phyloP scores from a whole-genome alignment of 176 grass and related monocot species.

The Metroxylon sagu region DNA sequence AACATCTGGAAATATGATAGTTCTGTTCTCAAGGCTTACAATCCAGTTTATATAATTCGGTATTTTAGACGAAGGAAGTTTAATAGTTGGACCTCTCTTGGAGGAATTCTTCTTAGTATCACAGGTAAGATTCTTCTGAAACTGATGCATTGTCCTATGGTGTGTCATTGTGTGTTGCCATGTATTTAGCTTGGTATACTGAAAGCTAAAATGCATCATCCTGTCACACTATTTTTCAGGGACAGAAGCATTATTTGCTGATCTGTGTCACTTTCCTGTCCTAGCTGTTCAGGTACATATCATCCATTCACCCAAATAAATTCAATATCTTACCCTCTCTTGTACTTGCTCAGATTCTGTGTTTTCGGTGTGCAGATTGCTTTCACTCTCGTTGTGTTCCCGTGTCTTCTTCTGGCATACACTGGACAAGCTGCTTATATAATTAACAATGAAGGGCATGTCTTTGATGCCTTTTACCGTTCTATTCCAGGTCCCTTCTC shows the following conservation, averaged over 20 bases:
- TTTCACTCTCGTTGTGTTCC: constrained; percentile 89
- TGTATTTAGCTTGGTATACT: too few species aligned
- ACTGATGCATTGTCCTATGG: too few species aligned
- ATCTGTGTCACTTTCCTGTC: constrained; percentile 96
- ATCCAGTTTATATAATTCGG: constrained; percentile 63
- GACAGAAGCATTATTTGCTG: constrained; percentile 96
- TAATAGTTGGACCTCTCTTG: constrained; percentile 69
- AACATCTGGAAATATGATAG: constrained; percentile 79
- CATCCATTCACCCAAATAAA: neutral
- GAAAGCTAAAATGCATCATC: neutral
- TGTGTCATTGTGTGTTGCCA: too few species aligned
- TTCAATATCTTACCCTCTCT: neutral
- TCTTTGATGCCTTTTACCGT: constrained; percentile 69
- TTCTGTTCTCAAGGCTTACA: constrained; percentile 80
- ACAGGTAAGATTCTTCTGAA: constrained; percentile 42
- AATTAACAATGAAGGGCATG: constrained; percentile 55
- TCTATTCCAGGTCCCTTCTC: constrained; percentile 82
- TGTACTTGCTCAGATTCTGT: neutral
- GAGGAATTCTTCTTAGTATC: constrained; percentile 94
- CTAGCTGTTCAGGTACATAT: constrained; percentile 77
- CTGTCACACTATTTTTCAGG: constrained; percentile 42
- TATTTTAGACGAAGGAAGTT: constrained; percentile 52
- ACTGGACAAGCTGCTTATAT: constrained; percentile 93
- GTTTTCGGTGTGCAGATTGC: constrained; percentile 55
- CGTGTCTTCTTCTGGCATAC: constrained; percentile 92